A percentile compares a stretch with the other conserved stretches of the same genome.
These are phyloP conservation scores for Termitomyces sp. DNA, from an alignment of 768 basidiomycete genomes.

Conservation along the genomic window DNA sequence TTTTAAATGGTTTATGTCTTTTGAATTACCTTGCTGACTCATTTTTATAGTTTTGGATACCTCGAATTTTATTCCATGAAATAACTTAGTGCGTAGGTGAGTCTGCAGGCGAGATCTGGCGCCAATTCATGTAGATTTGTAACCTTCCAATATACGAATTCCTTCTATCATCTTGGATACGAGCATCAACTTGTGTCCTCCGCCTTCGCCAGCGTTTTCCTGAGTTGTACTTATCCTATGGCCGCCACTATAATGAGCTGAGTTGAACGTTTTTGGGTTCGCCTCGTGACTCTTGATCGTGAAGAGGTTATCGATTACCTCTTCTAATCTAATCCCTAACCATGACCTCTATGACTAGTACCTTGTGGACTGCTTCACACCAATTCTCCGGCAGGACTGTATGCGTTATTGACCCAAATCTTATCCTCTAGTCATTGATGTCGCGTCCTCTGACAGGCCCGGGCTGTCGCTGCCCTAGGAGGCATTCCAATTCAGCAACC, in stretches of 20 bases:
- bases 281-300: not conserved
- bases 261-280: not conserved
- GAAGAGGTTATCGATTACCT: not conserved
- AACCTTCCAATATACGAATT: conserved; percentile 1
- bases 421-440: not conserved
- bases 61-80: no score
- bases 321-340: not conserved
- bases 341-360: conserved; percentile 37
- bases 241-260: no score
- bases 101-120: not conserved
- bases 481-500: conserved; percentile 56
- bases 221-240: not conserved
- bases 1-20: not conserved
- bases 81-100: not conserved
- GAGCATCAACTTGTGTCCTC: not conserved
- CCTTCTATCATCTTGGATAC: not conserved
- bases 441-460: conserved; percentile 28
- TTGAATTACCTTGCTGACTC: not conserved
- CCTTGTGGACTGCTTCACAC: conserved; percentile 49
- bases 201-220: not conserved
- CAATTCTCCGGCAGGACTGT: conserved; percentile 49
- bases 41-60: not conserved
- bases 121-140: not conserved
- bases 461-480: conserved; percentile 55
- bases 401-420: conserved; percentile 20